A percentile compares a stretch with the other conserved stretches of the same genome.
Conservation (phyloP, 2,329 filamentous ascomycete species). For the Akanthomyces muscarius region DNA sequence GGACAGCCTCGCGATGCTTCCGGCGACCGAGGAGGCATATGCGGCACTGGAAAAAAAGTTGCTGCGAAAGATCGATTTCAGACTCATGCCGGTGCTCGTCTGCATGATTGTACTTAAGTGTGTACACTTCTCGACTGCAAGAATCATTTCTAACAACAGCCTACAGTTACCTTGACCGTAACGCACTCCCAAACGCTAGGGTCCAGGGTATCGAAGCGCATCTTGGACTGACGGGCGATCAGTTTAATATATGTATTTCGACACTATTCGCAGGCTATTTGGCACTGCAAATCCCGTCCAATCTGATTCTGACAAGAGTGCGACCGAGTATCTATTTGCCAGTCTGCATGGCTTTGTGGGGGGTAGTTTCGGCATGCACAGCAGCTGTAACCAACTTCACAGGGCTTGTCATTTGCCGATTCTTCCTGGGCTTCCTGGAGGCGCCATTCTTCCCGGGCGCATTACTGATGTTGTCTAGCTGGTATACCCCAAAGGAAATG, state of each 20-base stretch:
- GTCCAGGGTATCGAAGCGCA: constrained; percentile 57
- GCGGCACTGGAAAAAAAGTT: constrained; percentile 28
- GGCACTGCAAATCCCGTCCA: constrained; percentile 59
- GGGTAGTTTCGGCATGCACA: constrained; percentile 41
- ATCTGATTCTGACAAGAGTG: constrained; percentile 51
- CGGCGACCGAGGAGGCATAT: neutral
- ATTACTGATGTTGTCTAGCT: constrained; percentile 43
- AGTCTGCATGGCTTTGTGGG: constrained; percentile 41
- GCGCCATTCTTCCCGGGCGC: constrained; percentile 50
- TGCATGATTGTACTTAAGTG: constrained; percentile 51
- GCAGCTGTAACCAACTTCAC: constrained; percentile 41
- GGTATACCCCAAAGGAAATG: constrained; percentile 44
- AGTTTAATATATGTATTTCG: constrained; percentile 57
- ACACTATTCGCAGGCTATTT: constrained; percentile 60
- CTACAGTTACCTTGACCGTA: constrained; percentile 41
- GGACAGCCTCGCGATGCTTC: neutral
- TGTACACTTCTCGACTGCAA: neutral
- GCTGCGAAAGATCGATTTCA: constrained; percentile 48
- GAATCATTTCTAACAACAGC: neutral
- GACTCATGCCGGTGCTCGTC: constrained; percentile 49
- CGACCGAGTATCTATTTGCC: constrained; percentile 52
- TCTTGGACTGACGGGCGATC: constrained; percentile 48
- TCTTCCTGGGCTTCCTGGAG: constrained; percentile 43
- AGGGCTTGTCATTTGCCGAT: constrained; percentile 42
- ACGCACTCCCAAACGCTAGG: constrained; percentile 33